These are phyloP conservation scores for Paramecium sexaurelia DNA, from an alignment of 73 alveolate species.

Conservation along the genomic window DNA sequence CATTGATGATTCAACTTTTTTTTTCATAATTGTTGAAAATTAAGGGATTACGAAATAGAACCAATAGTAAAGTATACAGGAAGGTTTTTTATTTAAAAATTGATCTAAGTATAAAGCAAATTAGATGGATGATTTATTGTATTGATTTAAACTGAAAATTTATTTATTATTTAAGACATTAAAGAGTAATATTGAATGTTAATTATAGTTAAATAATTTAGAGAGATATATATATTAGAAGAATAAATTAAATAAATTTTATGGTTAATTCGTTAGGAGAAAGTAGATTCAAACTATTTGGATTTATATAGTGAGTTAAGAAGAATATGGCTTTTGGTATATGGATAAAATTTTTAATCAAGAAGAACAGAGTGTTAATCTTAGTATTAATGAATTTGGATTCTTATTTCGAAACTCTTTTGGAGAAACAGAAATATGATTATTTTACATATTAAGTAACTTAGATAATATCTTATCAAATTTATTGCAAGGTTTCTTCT, in stretches of 20 bases:
- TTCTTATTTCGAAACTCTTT: background rate
- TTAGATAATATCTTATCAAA: background rate
- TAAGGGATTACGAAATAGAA: slow-evolving; percentile 5
- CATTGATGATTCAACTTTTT: too few species aligned
- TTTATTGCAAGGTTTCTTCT: background rate
- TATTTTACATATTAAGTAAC: background rate
- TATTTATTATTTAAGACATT: too few species aligned
- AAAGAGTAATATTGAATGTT: too few species aligned
- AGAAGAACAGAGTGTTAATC: background rate
- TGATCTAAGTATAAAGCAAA: slow-evolving; percentile 70
- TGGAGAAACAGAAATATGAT: background rate
- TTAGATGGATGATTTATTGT: slow-evolving; percentile 63
- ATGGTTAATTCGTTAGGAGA: slow-evolving; percentile 71
- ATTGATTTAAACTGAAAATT: background rate
- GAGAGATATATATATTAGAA: slow-evolving; percentile 71
- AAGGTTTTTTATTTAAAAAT: slow-evolving; percentile 58
- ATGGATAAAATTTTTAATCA: slow-evolving; percentile 63
- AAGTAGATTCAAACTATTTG: slow-evolving; percentile 47
- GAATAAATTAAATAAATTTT: slow-evolving; percentile 60
- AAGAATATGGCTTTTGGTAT: slow-evolving; percentile 69
- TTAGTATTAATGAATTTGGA: background rate
- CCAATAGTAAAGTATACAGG: slow-evolving; percentile 62
- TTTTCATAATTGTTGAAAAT: too few species aligned
- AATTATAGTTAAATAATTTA: background rate
- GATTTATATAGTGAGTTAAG: slow-evolving; percentile 64